A percentile compares a stretch with the other conserved stretches of the same genome.
Conservation (phyloP, 805 yeast species). For the Monosporozyma servazzii region DNA sequence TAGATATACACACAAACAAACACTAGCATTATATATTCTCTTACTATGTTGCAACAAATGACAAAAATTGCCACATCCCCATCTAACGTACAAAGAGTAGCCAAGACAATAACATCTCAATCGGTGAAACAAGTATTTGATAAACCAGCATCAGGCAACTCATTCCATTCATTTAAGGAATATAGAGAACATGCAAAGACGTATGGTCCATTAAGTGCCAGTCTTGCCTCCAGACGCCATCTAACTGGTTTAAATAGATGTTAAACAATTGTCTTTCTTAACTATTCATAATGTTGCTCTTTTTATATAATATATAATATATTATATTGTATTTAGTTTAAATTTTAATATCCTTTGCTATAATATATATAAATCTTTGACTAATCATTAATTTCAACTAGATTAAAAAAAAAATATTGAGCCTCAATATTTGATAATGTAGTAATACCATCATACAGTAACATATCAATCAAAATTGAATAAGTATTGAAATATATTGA, state of each 20-base stretch:
- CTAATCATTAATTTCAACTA: no score
- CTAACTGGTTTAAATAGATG: conserved; percentile 5
- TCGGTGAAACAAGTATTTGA: not conserved
- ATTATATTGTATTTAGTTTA: not conserved
- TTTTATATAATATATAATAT: no score
- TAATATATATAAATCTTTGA: no score
- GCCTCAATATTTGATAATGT: no score
- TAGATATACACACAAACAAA: not conserved
- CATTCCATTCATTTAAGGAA: conserved; percentile 30
- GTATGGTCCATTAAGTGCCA: conserved; percentile 31
- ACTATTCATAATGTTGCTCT: no score
- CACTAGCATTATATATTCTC: not conserved
- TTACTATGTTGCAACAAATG: conserved; percentile 1
- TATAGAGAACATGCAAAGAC: conserved; percentile 32
- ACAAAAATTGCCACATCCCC: not conserved
- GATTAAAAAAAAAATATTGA: no score
- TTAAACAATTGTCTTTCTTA: no score
- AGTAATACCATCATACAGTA: no score
- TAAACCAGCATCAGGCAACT: conserved; percentile 24
- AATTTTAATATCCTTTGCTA: no score
- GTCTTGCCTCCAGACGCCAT: conserved; percentile 18
- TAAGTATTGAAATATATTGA: no score
- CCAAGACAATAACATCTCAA: not conserved
- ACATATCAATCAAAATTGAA: no score
- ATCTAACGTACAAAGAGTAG: not conserved